These are phyloP conservation scores for Gossypium anomalum DNA, from an alignment of 345 rosid genomes.

Conservation along the genomic window DNA sequence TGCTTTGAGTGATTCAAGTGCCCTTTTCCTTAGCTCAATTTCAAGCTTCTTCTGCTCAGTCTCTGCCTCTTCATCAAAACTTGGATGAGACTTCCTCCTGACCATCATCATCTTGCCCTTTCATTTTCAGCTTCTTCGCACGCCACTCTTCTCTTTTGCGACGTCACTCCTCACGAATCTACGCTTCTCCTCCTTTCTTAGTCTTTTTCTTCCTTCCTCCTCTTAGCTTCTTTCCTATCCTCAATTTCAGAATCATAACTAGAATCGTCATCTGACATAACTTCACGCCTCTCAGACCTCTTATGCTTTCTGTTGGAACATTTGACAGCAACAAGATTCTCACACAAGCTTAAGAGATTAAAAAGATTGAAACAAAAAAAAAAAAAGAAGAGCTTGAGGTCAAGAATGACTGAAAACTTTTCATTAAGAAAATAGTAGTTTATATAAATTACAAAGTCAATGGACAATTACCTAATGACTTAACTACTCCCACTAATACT, in stretches of 20 bases:
- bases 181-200: conserved; percentile 79
- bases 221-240: conserved; percentile 83
- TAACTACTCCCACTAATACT: too few relatives aligned
- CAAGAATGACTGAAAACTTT: too few relatives aligned
- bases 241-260: conserved; percentile 65
- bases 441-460: too few relatives aligned
- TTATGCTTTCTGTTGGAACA: conserved; percentile 66
- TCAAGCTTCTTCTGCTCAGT: conserved; percentile 78
- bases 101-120: conserved; percentile 41
- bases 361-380: too few relatives aligned
- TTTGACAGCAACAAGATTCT: too few relatives aligned
- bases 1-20: conserved; percentile 89
- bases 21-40: conserved; percentile 89
- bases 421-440: too few relatives aligned
- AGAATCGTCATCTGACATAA: conserved; percentile 49
- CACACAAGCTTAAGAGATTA: too few relatives aligned
- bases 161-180: conserved; percentile 68
- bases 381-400: too few relatives aligned
- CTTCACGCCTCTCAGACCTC: conserved; percentile 48
- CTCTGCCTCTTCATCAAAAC: conserved; percentile 38
- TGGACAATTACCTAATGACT: too few relatives aligned
- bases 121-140: conserved; percentile 60
- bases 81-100: conserved; percentile 29
- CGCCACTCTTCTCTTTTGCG: conserved; percentile 70
- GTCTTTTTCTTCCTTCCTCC: conserved; percentile 83